These are phyloP conservation scores for Porcisia hertigi DNA, from an alignment of 208 protist species.

Conservation along the genomic window DNA sequence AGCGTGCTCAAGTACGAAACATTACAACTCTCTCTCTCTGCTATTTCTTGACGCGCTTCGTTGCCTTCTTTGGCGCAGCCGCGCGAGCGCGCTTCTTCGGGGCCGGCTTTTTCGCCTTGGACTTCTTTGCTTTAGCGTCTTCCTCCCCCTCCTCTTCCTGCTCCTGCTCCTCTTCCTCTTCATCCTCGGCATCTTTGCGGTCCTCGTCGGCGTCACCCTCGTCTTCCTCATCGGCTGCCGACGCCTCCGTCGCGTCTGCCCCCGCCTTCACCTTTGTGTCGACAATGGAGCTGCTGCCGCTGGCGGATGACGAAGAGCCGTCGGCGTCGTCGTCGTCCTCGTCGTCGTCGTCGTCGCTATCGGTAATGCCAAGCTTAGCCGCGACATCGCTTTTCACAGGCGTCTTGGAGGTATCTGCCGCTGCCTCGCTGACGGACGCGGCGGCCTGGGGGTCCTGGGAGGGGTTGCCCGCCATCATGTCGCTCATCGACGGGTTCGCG, in stretches of 20 bases:
- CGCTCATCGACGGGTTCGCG: conserved; percentile 5
- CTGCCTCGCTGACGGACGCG: not conserved
- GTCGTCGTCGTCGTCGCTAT: conserved; percentile 34
- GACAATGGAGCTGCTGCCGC: conserved; percentile 10
- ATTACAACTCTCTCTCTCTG: not conserved
- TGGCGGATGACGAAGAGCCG: conserved; percentile 34
- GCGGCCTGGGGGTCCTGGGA: conserved; percentile 11
- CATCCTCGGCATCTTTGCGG: conserved; percentile 6
- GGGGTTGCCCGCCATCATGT: not conserved
- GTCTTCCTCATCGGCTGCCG: not conserved
- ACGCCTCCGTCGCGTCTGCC: conserved; percentile 6
- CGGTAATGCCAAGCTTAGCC: conserved; percentile 34
- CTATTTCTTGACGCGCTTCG: conserved; percentile 64
- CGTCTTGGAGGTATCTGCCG: not conserved
- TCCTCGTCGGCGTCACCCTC: conserved; percentile 14
- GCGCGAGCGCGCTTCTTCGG: conserved; percentile 40
- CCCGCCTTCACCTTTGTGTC: conserved; percentile 6
- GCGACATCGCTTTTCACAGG: conserved; percentile 4
- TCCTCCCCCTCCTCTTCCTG: conserved; percentile 19
- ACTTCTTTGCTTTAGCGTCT: conserved; percentile 21
- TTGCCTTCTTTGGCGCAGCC: conserved; percentile 35
- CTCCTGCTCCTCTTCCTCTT: conserved; percentile 17
- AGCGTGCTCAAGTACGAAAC: not conserved
- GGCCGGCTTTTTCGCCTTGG: conserved; percentile 17
- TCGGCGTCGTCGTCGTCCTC: too few relatives aligned